Conservation (phyloP, 1,284 basidiomycete genomes). For the Tylopilus sp. region DNA sequence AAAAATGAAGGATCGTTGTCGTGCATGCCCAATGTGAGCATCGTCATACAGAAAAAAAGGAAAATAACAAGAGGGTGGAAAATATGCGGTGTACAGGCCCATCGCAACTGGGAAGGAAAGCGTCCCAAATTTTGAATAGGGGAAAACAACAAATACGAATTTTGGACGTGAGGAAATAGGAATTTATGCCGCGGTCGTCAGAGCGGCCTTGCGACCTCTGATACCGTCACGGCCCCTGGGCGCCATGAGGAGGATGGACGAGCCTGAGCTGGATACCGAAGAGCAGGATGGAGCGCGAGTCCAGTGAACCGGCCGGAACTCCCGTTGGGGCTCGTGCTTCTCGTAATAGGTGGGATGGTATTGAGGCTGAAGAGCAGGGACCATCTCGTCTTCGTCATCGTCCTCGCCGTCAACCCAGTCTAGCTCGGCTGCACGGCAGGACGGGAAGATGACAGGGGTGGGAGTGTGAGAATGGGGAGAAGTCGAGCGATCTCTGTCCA, state of each 20-base stretch:
- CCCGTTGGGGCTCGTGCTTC: constrained; percentile 13
- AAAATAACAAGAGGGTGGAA: constrained; percentile 1
- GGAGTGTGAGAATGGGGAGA: constrained; percentile 31
- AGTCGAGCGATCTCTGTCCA: constrained; percentile 19
- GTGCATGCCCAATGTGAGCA: constrained; percentile 21
- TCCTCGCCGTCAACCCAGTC: constrained; percentile 32
- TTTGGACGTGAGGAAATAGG: constrained; percentile 1
- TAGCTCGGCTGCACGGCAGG: constrained; percentile 30
- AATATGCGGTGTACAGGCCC: constrained; percentile 11
- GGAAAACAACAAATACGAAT: constrained; percentile 5
- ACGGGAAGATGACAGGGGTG: constrained; percentile 33
- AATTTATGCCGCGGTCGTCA: constrained; percentile 15
- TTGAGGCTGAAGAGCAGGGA: constrained; percentile 22
- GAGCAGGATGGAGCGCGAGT: constrained; percentile 20
- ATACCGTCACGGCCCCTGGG: constrained; percentile 18
- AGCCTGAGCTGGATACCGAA: constrained; percentile 28
- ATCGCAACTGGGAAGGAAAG: constrained; percentile 20
- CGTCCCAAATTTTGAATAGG: constrained; percentile 17
- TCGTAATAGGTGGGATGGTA: constrained; percentile 15
- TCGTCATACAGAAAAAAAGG: constrained; percentile 9
- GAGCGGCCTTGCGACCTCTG: constrained; percentile 17
- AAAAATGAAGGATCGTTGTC: constrained; percentile 27
- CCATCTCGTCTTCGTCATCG: constrained; percentile 20
- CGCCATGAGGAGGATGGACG: constrained; percentile 34
- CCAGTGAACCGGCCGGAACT: constrained; percentile 12